Evolutionary conservation across 2,329 filamentous ascomycete species (phyloP), one percentile per base, ranked within the genome.

Genomic region (Biscogniauxia sp.): DNA sequence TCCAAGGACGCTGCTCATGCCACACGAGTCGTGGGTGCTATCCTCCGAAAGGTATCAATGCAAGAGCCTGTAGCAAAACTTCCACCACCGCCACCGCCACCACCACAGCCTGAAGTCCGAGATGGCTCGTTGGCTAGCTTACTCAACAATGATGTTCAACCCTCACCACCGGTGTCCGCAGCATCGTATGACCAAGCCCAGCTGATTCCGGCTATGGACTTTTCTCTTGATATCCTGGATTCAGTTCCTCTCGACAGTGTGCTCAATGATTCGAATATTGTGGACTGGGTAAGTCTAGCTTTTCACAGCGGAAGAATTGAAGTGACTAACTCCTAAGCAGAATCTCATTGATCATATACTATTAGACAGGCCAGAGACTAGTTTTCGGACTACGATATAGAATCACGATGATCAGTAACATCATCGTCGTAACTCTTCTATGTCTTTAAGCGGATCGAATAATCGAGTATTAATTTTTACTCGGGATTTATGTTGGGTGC

Each of bases 1-100:
- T 81, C 78, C 13, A 69, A 69, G 53, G 79, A 82, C 41, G 79
- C 80, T 2, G 70, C 71, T 2, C 77, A 80, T 62, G 80, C 78
- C 26, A 74, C 77, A 32, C 72, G 69, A 37, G 73, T 82, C 28
- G 74, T 82, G 26, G 72, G 75, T 7, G 76, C 77, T 8, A 81
- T 81, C 54, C 72, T 82, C 20, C 69, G 70, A 61, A 76, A 71
- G 54, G 71, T 79, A 23, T 75, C 73, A 23, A 63, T 71, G 66
- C 68, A 71, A 62, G 70, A 74, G 25, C 59, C 62, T 25, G 54
- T 54, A 57, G 57, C 53, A 17, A 58, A 60, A 53, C 61, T 60
- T 32, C 64, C 68, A 17, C 69, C 67, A 15, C 67, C 64, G 13
- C 66, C 65, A 19, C 62, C 60, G 1, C 64, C 69, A 17, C 62